A percentile compares a stretch with the other conserved stretches of the same genome.
Conservation (phyloP, 2,329 filamentous ascomycete species). For the Trichophyton verrucosum region DNA sequence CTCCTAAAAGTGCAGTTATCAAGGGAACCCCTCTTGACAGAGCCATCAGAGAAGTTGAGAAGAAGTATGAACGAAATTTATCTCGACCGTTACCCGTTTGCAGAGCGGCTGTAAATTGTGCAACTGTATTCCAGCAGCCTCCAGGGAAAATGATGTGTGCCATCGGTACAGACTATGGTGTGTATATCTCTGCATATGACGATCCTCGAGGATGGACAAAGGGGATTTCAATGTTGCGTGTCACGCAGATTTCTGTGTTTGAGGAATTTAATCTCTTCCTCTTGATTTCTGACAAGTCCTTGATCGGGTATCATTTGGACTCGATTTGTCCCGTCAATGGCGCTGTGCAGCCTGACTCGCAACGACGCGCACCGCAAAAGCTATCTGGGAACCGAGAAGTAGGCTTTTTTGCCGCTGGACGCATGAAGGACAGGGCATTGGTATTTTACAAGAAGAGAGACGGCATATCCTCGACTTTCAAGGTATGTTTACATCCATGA, state of each 20-base stretch:
- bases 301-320: constrained; percentile 90
- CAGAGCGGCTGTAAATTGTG: constrained; percentile 78
- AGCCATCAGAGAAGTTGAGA: constrained; percentile 79
- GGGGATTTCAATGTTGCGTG: constrained; percentile 60
- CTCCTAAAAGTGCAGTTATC: constrained; percentile 62
- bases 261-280: constrained; percentile 92
- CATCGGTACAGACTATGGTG: constrained; percentile 87
- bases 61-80: constrained; percentile 51
- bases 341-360: constrained; percentile 50
- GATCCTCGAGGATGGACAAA: constrained; percentile 85
- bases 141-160: constrained; percentile 80
- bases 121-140: constrained; percentile 71
- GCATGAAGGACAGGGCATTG: constrained; percentile 91
- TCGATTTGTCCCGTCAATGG: constrained; percentile 52
- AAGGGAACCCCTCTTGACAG: constrained; percentile 83
- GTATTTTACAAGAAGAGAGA: constrained; percentile 97
- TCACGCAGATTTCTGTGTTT: constrained; percentile 86
- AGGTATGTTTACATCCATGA: constrained; percentile 25
- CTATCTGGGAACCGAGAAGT: constrained; percentile 80
- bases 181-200: constrained; percentile 76
- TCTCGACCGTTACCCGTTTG: constrained; percentile 64
- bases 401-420: constrained; percentile 87
- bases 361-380: constrained; percentile 78
- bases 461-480: constrained; percentile 85
- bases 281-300: constrained; percentile 76